Conservation (phyloP, 352 stramenopile species). For the Pythium rhizo-oryzae region DNA sequence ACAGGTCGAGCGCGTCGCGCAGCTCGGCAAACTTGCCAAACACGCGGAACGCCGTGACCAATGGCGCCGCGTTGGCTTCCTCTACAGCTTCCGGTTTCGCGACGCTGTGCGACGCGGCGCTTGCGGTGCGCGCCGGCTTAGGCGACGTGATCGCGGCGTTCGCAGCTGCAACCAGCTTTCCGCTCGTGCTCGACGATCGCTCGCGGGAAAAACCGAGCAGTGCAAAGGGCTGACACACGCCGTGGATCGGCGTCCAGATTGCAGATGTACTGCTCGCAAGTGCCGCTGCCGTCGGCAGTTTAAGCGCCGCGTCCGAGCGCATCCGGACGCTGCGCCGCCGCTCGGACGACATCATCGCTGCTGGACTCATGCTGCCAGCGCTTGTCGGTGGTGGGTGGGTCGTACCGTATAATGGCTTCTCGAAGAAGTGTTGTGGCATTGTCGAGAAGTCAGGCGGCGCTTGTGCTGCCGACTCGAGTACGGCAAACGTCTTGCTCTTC, state of each 20-base stretch:
- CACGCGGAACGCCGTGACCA: constrained; percentile 55
- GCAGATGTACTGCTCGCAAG: constrained; percentile 18
- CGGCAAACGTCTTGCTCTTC: constrained; percentile 29
- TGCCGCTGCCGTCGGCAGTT: constrained; percentile 19
- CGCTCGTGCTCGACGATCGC: neutral
- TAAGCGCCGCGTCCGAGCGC: constrained; percentile 31
- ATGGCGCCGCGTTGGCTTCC: neutral
- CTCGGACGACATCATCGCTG: neutral
- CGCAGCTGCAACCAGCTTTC: neutral
- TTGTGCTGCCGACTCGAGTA: constrained; percentile 18
- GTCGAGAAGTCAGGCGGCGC: neutral
- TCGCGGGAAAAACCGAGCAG: constrained; percentile 69
- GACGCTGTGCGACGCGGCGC: neutral
- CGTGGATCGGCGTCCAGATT: constrained; percentile 78
- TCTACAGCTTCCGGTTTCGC: neutral
- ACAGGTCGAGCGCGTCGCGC: constrained; percentile 59
- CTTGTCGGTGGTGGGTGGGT: neutral
- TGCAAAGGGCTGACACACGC: constrained; percentile 72
- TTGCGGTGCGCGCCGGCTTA: neutral
- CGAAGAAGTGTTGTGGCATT: constrained; percentile 14
- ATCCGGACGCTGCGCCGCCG: constrained; percentile 40
- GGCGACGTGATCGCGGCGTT: constrained; percentile 2
- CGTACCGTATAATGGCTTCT: constrained; percentile 27
- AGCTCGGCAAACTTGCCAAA: constrained; percentile 77
- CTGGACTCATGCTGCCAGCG: constrained; percentile 1